phyloP scores from a whole-genome alignment of 441 rosid species.

The Eutrema salsugineum region DNA sequence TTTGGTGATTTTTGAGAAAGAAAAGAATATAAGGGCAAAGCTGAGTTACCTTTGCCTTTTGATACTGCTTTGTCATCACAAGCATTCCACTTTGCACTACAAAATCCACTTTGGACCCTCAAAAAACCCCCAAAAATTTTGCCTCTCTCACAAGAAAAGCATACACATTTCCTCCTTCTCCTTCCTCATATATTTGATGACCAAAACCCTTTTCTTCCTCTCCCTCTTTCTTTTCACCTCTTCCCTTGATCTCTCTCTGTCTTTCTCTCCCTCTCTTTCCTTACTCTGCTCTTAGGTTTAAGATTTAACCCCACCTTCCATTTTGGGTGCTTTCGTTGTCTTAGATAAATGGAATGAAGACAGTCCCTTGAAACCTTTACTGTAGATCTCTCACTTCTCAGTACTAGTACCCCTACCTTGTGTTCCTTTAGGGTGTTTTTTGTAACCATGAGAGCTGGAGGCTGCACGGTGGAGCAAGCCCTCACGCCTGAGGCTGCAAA shows the following conservation, averaged over 20 bases:
- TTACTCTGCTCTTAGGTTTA: slow-evolving; percentile 18
- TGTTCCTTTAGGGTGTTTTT: neutral
- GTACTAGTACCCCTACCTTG: slow-evolving; percentile 14
- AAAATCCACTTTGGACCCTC: slow-evolving; percentile 77
- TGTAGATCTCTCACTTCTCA: slow-evolving; percentile 10
- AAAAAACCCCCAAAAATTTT: slow-evolving; percentile 28
- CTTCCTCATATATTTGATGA: slow-evolving; percentile 37
- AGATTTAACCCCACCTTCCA: slow-evolving; percentile 9
- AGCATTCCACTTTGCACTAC: slow-evolving; percentile 93
- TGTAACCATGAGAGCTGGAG: slow-evolving; percentile 59
- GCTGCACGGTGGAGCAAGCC: slow-evolving; percentile 70
- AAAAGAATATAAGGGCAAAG: slow-evolving; percentile 50
- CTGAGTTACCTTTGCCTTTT: slow-evolving; percentile 68
- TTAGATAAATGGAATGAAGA: slow-evolving; percentile 22
- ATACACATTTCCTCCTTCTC: slow-evolving; percentile 34
- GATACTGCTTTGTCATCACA: slow-evolving; percentile 74
- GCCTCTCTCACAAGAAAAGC: slow-evolving; percentile 60
- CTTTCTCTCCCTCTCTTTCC: neutral
- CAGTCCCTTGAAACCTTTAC: slow-evolving; percentile 25
- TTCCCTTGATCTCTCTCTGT: neutral
- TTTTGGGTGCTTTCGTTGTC: slow-evolving; percentile 16
- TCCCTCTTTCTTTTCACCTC: slow-evolving; percentile 13
- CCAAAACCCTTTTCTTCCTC: slow-evolving; percentile 29
- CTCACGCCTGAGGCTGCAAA: slow-evolving; percentile 58
- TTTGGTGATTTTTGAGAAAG: slow-evolving; percentile 39